These are phyloP conservation scores for Mycena alexandri DNA, from an alignment of 768 basidiomycete species.

Conservation along the genomic window DNA sequence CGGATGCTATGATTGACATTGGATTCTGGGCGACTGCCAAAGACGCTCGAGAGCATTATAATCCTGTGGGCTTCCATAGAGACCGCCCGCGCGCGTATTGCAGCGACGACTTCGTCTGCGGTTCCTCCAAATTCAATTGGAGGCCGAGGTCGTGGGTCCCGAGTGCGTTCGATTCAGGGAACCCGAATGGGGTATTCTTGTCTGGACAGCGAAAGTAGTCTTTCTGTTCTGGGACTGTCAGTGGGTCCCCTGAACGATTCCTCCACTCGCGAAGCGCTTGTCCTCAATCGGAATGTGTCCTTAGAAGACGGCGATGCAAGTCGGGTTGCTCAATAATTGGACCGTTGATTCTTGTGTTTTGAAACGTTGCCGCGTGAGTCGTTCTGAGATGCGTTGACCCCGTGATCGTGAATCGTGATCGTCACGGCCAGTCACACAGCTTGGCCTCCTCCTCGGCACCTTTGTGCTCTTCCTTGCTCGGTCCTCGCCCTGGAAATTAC, in stretches of 20 bases:
- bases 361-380: too few relatives aligned
- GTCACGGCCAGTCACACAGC: not conserved
- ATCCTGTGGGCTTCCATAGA: not conserved
- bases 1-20: not conserved
- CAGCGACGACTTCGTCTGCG: constrained; percentile 44
- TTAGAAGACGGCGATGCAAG: constrained; percentile 95
- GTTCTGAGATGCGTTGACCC: too few relatives aligned
- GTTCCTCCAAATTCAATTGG: constrained; percentile 82
- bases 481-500: not conserved
- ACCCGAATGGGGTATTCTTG: constrained; percentile 95
- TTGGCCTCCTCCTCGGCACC: not conserved
- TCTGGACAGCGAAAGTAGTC: constrained; percentile 74
- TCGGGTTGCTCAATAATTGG: not conserved
- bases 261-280: constrained; percentile 78
- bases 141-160: constrained; percentile 84
- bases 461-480: not conserved
- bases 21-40: constrained; percentile 1
- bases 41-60: too few relatives aligned
- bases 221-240: constrained; percentile 42
- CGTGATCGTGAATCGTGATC: constrained; percentile 6
- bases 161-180: constrained; percentile 95
- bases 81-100: not conserved
- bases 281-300: constrained; percentile 92
- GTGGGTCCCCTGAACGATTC: too few relatives aligned
- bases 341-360: too few relatives aligned